phyloP scores from a whole-genome alignment of 352 stramenopile genomes.

The Phytophthora constricta region DNA sequence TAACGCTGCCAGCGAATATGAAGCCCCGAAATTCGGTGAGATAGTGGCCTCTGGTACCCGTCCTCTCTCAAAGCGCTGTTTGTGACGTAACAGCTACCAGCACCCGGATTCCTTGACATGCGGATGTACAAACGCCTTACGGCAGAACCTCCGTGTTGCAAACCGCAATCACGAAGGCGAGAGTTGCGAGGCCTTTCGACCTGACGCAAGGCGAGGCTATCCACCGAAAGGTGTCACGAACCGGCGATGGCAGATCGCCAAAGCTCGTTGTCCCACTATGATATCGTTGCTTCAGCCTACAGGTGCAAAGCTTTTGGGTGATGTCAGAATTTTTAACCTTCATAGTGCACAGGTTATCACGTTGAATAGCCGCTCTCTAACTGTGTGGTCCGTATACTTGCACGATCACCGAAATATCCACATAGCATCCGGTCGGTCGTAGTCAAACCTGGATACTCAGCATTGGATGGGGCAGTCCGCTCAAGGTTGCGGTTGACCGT shows the following conservation, averaged over 20 bases:
- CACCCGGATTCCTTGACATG: not conserved
- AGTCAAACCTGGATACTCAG: slow-evolving; percentile 25
- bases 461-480: slow-evolving; percentile 9
- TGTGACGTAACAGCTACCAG: not conserved
- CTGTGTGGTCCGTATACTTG: slow-evolving; percentile 18
- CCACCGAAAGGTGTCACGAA: slow-evolving; percentile 29
- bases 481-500: not conserved
- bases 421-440: not conserved
- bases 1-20: slow-evolving; percentile 3
- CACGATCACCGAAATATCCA: slow-evolving; percentile 32
- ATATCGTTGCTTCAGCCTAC: too few species aligned
- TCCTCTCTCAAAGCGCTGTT: not conserved
- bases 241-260: slow-evolving; percentile 6
- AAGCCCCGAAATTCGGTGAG: slow-evolving; percentile 8
- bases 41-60: not conserved
- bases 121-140: not conserved
- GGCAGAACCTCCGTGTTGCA: not conserved
- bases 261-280: too few species aligned
- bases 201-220: slow-evolving; percentile 36
- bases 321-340: too few species aligned
- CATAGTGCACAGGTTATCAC: not conserved
- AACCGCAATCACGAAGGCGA: slow-evolving; percentile 10
- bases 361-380: slow-evolving; percentile 3
- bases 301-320: slow-evolving; percentile 10
- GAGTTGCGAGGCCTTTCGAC: slow-evolving; percentile 17